Evolutionary conservation across 2,329 filamentous ascomycete species (phyloP).

Genomic region (Aspergillus sp.): DNA sequence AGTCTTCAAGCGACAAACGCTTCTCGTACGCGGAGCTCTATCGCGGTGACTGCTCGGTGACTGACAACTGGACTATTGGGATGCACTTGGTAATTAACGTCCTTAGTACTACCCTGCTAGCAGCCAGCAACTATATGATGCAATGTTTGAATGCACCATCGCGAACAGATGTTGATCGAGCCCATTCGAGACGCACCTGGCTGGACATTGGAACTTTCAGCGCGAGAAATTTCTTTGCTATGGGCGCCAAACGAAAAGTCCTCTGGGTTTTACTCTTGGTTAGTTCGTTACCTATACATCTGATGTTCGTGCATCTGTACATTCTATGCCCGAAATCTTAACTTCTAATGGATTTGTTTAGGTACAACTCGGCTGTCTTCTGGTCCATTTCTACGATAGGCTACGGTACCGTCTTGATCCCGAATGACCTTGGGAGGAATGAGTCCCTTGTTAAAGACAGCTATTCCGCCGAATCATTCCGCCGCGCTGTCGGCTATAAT

Average conservation of each 20-base stretch:
- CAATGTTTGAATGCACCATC: slow-evolving; percentile 46
- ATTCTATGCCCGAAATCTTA: slow-evolving; percentile 1
- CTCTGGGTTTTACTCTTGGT: slow-evolving; percentile 7
- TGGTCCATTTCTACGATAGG: too few species aligned
- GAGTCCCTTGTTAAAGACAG: too few species aligned
- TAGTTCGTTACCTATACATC: slow-evolving; percentile 11
- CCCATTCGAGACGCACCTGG: slow-evolving; percentile 34
- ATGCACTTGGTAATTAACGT: slow-evolving; percentile 43
- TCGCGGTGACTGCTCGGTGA: background rate
- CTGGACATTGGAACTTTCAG: slow-evolving; percentile 37
- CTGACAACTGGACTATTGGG: slow-evolving; percentile 5
- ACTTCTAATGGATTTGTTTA: background rate
- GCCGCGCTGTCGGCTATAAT: too few species aligned
- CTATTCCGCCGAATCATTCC: too few species aligned
- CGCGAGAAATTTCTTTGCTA: slow-evolving; percentile 14
- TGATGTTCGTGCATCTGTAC: slow-evolving; percentile 8
- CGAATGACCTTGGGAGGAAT: too few species aligned
- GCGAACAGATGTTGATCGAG: slow-evolving; percentile 39
- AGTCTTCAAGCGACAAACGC: background rate
- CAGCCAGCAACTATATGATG: slow-evolving; percentile 44
- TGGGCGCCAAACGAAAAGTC: slow-evolving; percentile 20
- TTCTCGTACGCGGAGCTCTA: background rate
- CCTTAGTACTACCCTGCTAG: slow-evolving; percentile 37
- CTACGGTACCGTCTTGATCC: too few species aligned
- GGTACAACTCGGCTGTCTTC: background rate